A percentile compares a stretch with the other conserved stretches of the same genome.
Conservation (phyloP, 139 green algal species). For the Picochlorum sp. region DNA sequence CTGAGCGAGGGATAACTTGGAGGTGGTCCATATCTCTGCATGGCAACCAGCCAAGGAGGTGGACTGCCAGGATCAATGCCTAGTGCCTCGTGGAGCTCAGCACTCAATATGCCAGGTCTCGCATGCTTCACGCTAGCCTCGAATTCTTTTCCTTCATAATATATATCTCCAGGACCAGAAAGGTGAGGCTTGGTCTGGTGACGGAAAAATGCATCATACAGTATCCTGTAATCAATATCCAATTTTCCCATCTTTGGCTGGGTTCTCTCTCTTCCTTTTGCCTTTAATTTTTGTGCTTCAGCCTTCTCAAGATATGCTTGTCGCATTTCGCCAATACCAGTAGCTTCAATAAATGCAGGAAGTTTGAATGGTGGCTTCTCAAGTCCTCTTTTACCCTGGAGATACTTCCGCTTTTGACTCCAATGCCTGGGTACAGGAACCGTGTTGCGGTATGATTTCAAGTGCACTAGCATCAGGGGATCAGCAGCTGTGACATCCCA, state of each 20-base stretch:
- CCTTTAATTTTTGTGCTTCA: conserved; percentile 78
- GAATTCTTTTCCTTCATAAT: conserved; percentile 94
- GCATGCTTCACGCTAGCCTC: conserved; percentile 26
- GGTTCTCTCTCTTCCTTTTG: conserved; percentile 55
- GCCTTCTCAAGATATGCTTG: conserved; percentile 81
- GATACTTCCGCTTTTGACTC: conserved; percentile 89
- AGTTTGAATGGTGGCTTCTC: conserved; percentile 98
- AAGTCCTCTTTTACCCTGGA: conserved; percentile 93
- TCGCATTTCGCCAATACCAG: conserved; percentile 90
- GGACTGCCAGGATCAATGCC: conserved; percentile 71
- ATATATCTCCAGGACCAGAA: conserved; percentile 77
- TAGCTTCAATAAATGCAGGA: conserved; percentile 93
- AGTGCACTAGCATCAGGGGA: conserved; percentile 80
- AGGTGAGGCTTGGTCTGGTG: conserved; percentile 91
- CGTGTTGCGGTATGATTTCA: conserved; percentile 89
- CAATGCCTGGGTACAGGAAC: conserved; percentile 92
- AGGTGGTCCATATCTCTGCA: conserved; percentile 95
- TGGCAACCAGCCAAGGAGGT: conserved; percentile 95
- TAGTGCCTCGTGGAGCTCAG: conserved; percentile 40
- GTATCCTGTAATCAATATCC: conserved; percentile 95
- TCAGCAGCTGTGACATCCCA: conserved; percentile 93
- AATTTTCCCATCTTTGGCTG: conserved; percentile 90
- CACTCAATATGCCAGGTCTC: conserved; percentile 5
- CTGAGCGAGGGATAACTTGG: conserved; percentile 84
- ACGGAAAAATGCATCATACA: conserved; percentile 99